These are phyloP conservation scores for Eleusine indica DNA, from an alignment of 176 grass and related monocot species.

Conservation along the genomic window DNA sequence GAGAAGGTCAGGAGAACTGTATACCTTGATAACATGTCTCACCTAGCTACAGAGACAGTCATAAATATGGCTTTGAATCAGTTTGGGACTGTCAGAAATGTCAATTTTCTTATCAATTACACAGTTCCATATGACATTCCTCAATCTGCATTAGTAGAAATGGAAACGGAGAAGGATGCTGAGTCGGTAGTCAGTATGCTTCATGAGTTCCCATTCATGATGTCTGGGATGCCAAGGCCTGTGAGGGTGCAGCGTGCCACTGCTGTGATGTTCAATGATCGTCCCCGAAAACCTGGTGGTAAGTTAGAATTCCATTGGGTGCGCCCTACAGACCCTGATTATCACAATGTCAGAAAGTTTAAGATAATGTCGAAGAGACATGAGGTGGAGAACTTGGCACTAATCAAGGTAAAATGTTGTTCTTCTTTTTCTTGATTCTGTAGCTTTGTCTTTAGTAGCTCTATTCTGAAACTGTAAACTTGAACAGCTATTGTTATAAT, in stretches of 20 bases:
- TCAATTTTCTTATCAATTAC: slow-evolving; percentile 60
- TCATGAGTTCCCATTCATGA: slow-evolving; percentile 72
- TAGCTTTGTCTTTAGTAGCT: slow-evolving; percentile 19
- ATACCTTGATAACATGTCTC: slow-evolving; percentile 68
- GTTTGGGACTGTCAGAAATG: slow-evolving; percentile 49
- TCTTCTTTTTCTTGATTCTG: neutral
- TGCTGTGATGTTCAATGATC: slow-evolving; percentile 65
- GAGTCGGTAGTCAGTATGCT: slow-evolving; percentile 47
- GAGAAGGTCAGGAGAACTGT: slow-evolving; percentile 74
- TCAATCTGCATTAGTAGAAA: slow-evolving; percentile 65
- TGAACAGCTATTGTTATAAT: neutral
- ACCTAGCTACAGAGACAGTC: slow-evolving; percentile 41
- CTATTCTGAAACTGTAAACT: neutral
- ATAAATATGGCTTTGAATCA: slow-evolving; percentile 60
- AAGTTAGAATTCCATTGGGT: slow-evolving; percentile 52
- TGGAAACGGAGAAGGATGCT: slow-evolving; percentile 68
- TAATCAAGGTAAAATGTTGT: slow-evolving; percentile 69
- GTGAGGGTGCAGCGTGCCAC: slow-evolving; percentile 56
- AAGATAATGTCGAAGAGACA: slow-evolving; percentile 54
- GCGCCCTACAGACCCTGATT: slow-evolving; percentile 31
- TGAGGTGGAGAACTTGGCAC: slow-evolving; percentile 57
- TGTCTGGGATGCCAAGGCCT: slow-evolving; percentile 79
- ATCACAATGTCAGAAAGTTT: slow-evolving; percentile 44
- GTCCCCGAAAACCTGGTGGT: slow-evolving; percentile 50
- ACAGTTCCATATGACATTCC: slow-evolving; percentile 66